Evolutionary conservation across 257 asterid species (phyloP).

Genomic region (Solanum piurae): DNA sequence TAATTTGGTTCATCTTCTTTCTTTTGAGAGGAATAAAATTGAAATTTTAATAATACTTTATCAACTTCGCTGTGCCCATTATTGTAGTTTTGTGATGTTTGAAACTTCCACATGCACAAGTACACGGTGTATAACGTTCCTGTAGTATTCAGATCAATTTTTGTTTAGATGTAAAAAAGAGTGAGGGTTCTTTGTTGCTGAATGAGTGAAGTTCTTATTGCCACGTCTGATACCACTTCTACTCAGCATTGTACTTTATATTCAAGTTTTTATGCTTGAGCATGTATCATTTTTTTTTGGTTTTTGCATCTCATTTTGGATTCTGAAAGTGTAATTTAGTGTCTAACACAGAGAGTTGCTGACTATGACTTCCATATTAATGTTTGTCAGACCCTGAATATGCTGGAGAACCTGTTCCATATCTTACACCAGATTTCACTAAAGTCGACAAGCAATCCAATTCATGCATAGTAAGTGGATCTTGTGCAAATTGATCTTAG

Average conservation of each 20-base stretch:
- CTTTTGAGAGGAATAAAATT: not conserved
- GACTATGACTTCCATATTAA: constrained; percentile 7
- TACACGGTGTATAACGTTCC: not conserved
- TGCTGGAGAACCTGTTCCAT: constrained; percentile 35
- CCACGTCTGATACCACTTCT: not conserved
- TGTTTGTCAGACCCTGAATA: constrained; percentile 32
- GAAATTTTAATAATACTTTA: not conserved
- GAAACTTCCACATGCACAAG: not conserved
- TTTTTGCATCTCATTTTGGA: not conserved
- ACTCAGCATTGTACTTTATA: not conserved
- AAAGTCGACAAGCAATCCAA: constrained; percentile 25
- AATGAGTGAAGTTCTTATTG: not conserved
- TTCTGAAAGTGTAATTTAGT: not conserved
- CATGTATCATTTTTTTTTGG: not conserved
- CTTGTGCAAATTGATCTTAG: not conserved
- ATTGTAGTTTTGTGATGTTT: not conserved
- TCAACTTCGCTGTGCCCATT: not conserved
- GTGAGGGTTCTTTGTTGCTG: not conserved
- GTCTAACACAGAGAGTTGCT: not conserved
- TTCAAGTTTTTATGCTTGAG: not conserved
- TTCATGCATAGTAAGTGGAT: constrained; percentile 26
- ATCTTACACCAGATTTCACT: constrained; percentile 33
- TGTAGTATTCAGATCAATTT: not conserved
- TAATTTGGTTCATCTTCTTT: not conserved
- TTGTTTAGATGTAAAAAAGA: not conserved